phyloP scores from a whole-genome alignment of 139 green algal genomes.

The Chloropicon primus region DNA sequence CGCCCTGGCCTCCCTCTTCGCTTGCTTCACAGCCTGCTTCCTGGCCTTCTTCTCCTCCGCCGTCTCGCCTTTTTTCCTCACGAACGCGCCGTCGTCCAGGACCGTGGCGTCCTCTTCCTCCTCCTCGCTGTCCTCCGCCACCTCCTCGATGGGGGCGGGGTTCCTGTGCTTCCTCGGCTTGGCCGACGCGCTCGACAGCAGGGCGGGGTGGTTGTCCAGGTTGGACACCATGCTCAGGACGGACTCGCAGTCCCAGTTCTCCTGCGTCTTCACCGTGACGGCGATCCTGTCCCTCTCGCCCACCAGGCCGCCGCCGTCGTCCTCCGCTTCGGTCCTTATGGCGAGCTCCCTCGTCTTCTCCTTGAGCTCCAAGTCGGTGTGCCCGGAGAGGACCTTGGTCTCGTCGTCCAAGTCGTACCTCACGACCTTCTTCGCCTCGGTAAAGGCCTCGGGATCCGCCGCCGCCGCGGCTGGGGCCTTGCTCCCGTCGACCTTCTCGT shows the following conservation, averaged over 20 bases:
- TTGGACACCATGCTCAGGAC: constrained; percentile 64
- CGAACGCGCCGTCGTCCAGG: constrained; percentile 23
- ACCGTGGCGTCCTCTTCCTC: neutral
- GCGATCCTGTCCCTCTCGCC: neutral
- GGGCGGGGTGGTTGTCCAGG: constrained; percentile 63
- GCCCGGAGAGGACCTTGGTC: neutral
- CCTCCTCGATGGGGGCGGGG: neutral
- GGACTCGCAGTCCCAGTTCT: constrained; percentile 82
- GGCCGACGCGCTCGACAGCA: constrained; percentile 29
- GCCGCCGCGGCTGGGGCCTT: constrained; percentile 6
- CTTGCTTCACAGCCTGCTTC: constrained; percentile 71
- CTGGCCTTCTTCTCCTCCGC: constrained; percentile 58
- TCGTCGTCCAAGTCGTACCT: neutral
- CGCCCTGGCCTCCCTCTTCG: constrained; percentile 33
- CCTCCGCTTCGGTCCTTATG: neutral
- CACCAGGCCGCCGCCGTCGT: constrained; percentile 1
- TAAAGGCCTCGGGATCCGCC: neutral
- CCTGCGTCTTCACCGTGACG: neutral
- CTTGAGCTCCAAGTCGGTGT: neutral
- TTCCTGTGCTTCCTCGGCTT: constrained; percentile 2
- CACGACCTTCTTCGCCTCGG: neutral
- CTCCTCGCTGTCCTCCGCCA: constrained; percentile 7
- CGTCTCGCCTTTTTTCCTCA: constrained; percentile 58
- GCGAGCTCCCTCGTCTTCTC: neutral
- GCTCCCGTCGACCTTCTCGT: constrained; percentile 16